Percentiles rank a stretch among this genome's conserved stretches.
phyloP scores from a whole-genome alignment of 805 yeast genomes.

The Scheffersomyces ergatensis region DNA sequence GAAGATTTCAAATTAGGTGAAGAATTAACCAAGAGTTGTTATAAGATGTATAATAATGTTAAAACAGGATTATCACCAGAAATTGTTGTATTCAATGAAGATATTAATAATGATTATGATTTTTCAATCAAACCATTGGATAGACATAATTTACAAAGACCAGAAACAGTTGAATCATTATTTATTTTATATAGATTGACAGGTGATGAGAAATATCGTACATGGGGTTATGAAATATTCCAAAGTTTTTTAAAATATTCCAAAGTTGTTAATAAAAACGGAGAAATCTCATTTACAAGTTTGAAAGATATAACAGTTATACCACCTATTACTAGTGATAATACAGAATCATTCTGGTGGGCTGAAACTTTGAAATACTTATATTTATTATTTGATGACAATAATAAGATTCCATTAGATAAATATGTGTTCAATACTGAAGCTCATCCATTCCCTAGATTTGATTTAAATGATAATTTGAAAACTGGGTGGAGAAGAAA shows the following conservation, averaged over 20 bases:
- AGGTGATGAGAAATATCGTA: constrained; percentile 74
- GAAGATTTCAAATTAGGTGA: constrained; percentile 67
- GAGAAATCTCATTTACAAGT: constrained; percentile 55
- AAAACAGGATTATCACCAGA: constrained; percentile 83
- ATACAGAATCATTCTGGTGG: constrained; percentile 90
- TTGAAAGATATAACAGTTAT: constrained; percentile 60
- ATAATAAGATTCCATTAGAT: constrained; percentile 60
- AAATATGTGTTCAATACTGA: constrained; percentile 84
- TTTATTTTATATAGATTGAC: constrained; percentile 79
- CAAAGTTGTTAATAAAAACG: constrained; percentile 39
- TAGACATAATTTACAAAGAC: constrained; percentile 84
- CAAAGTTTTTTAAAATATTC: constrained; percentile 64
- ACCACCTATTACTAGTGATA: constrained; percentile 60
- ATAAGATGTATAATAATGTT: constrained; percentile 73
- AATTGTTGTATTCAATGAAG: constrained; percentile 77
- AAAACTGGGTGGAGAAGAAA: constrained; percentile 61
- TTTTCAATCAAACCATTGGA: constrained; percentile 70
- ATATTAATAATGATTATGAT: constrained; percentile 45
- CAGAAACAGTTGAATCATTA: constrained; percentile 89
- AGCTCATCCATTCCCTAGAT: constrained; percentile 88
- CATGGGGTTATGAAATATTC: constrained; percentile 89
- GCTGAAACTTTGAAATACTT: constrained; percentile 90
- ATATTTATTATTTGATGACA: constrained; percentile 72
- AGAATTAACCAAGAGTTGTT: constrained; percentile 78
- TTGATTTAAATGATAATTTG: constrained; percentile 50